phyloP scores from a whole-genome alignment of 2,329 filamentous ascomycete species.

The Epichloe sylvatica region DNA sequence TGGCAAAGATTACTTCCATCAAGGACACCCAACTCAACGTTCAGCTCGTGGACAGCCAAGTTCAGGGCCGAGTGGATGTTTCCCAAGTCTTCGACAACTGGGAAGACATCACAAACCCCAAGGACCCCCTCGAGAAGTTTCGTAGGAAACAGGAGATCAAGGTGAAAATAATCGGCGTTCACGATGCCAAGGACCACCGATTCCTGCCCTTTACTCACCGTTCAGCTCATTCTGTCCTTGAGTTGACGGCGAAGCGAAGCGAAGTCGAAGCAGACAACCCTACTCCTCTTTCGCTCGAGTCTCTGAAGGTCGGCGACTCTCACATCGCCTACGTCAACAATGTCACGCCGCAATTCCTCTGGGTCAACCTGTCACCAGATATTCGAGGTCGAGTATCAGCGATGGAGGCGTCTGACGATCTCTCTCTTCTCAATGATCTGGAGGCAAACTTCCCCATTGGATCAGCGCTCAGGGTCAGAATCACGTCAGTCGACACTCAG shows the following conservation, averaged over 20 bases:
- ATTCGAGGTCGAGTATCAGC: slow-evolving; percentile 72
- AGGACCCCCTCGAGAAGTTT: slow-evolving; percentile 63
- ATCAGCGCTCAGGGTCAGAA: slow-evolving; percentile 70
- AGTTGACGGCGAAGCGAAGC: slow-evolving; percentile 69
- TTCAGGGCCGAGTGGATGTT: slow-evolving; percentile 85
- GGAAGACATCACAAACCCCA: slow-evolving; percentile 74
- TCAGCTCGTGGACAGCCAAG: slow-evolving; percentile 53
- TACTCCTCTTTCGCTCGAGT: slow-evolving; percentile 51
- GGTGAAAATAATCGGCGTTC: slow-evolving; percentile 71
- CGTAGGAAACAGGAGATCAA: slow-evolving; percentile 54
- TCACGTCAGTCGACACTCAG: slow-evolving; percentile 57
- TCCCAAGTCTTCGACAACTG: slow-evolving; percentile 82
- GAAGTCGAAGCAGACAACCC: slow-evolving; percentile 36
- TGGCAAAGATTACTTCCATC: slow-evolving; percentile 67
- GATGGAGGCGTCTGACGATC: slow-evolving; percentile 76
- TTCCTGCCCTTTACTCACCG: slow-evolving; percentile 88
- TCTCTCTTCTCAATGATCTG: slow-evolving; percentile 64
- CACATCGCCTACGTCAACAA: slow-evolving; percentile 88
- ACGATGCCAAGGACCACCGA: slow-evolving; percentile 78
- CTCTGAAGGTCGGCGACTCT: slow-evolving; percentile 56
- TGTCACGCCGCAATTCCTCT: slow-evolving; percentile 61
- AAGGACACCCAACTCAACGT: slow-evolving; percentile 92
- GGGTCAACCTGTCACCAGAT: slow-evolving; percentile 82
- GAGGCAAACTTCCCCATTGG: slow-evolving; percentile 69
- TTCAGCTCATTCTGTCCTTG: slow-evolving; percentile 66